Evolutionary conservation across 345 rosid genomes (phyloP).

Genomic region (Eucalyptus marginata): DNA sequence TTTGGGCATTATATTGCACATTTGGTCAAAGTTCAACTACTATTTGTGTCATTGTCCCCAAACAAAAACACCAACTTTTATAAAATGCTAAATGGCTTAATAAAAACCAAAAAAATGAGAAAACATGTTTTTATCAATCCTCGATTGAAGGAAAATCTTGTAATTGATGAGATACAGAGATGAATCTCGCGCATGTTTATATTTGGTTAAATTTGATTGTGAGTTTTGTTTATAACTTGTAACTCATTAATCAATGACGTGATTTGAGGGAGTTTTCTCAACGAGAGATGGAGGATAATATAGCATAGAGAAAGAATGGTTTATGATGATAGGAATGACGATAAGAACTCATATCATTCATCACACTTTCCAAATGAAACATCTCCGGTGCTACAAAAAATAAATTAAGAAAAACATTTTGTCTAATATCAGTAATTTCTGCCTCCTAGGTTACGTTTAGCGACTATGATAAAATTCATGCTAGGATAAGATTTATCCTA

Average conservation of each 20-base stretch:
- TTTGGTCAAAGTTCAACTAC: neutral
- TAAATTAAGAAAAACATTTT: neutral
- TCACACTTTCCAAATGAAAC: neutral
- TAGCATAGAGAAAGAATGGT: neutral
- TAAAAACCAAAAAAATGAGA: too few species aligned
- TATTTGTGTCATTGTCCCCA: neutral
- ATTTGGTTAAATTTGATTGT: neutral
- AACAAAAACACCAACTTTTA: too few species aligned
- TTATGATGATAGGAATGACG: too few species aligned
- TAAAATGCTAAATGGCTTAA: neutral
- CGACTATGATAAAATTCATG: too few species aligned
- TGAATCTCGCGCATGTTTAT: neutral
- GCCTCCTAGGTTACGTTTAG: neutral
- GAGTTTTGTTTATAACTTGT: neutral
- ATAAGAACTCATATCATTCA: neutral
- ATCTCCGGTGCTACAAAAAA: neutral
- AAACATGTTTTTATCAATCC: neutral
- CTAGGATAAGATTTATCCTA: too few species aligned
- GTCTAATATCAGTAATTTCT: accelerated
- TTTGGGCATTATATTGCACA: neutral
- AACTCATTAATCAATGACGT: neutral
- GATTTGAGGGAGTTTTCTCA: neutral
- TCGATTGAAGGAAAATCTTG: neutral
- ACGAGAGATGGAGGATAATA: neutral
- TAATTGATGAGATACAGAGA: neutral